phyloP scores from a whole-genome alignment of 2,329 filamentous ascomycete genomes.

The Penicillium capsulatum region DNA sequence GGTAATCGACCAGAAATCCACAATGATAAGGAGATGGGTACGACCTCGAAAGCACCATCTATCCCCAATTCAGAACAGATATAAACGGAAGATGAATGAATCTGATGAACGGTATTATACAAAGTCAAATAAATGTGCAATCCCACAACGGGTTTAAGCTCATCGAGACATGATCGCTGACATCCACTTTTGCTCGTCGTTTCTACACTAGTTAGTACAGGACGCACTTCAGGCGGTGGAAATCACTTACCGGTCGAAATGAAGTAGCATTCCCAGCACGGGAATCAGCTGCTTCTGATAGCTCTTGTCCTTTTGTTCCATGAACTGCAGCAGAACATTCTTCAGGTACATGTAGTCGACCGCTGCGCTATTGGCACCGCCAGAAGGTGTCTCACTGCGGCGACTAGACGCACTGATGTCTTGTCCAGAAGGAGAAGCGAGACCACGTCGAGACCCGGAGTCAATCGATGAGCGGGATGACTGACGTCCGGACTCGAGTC shows the following conservation, averaged over 20 bases:
- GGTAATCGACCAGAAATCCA: too few relatives aligned
- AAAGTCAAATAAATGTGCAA: conserved; percentile 9
- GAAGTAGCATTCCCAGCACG: conserved; percentile 61
- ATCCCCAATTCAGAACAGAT: conserved; percentile 3
- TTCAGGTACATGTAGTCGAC: conserved; percentile 63
- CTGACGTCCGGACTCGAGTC: conserved; percentile 44
- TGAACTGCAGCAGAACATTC: conserved; percentile 62
- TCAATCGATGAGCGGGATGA: conserved; percentile 59
- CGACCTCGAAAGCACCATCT: too few relatives aligned
- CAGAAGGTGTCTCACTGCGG: conserved; percentile 38
- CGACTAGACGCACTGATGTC: conserved; percentile 32
- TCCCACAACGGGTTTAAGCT: conserved; percentile 7
- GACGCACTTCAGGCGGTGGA: too few relatives aligned
- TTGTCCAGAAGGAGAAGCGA: conserved; percentile 48
- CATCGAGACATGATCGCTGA: conserved; percentile 60
- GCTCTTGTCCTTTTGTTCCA: conserved; percentile 64
- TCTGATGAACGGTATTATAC: conserved; percentile 17
- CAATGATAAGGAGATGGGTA: too few relatives aligned
- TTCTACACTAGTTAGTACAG: conserved; percentile 40
- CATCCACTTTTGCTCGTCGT: conserved; percentile 84
- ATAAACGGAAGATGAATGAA: conserved; percentile 10
- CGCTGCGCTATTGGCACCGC: conserved; percentile 20
- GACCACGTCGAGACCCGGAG: conserved; percentile 44
- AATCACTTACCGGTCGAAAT: conserved; percentile 57
- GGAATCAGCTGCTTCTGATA: conserved; percentile 65